Evolutionary conservation across 2,329 filamentous ascomycete species (phyloP), one percentile per base, ranked within the genome.

Genomic region (Colletotrichum aenigma): DNA sequence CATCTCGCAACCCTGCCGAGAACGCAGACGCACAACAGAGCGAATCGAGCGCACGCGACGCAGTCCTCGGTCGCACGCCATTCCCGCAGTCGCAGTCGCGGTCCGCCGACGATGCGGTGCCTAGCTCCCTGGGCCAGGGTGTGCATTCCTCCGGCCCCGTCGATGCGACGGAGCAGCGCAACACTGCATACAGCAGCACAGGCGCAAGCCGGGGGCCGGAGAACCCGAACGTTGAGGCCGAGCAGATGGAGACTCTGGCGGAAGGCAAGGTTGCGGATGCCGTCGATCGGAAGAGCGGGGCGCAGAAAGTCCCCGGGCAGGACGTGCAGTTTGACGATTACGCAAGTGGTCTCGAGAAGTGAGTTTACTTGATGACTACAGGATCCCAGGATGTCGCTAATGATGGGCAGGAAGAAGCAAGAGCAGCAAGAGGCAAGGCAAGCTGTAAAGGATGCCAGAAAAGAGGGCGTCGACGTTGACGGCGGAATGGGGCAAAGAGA

Each of bases 221-320:
- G 72, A 80, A 80, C 65, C 68, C 75, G 18, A 80, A 79, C 28
- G 79, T 79, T 12, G 70, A 80, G 24, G 79, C 79, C 7, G 79
- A 80, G 65, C 79, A 80, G 70, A 64, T 80, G 62, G 79, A 76
- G 30, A 79, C 79, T 18, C 24, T 79, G 15, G 73, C 70, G 26
- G 79, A 80, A 76, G 79, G 79, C 26, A 75, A 80, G 70, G 79
- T 80, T n/a, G 79, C 79, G 34, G 77, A 80, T 16, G 79, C 79
- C 0, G 79, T 80, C 5, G 74, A 77, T 30, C 75, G 76, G 28
- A 80, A 80, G 78, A 79, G 75, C 60, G 79, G 79, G 9, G 76
- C 72, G 26, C 79, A 80, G 70, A 75, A 65, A 58, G 77, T 66
- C 5, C 77, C 78, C 4, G 79, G 78, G 6, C 70, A 79, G 12